phyloP scores from a whole-genome alignment of 257 asterid genomes.

The Solanum appendiculatum region DNA sequence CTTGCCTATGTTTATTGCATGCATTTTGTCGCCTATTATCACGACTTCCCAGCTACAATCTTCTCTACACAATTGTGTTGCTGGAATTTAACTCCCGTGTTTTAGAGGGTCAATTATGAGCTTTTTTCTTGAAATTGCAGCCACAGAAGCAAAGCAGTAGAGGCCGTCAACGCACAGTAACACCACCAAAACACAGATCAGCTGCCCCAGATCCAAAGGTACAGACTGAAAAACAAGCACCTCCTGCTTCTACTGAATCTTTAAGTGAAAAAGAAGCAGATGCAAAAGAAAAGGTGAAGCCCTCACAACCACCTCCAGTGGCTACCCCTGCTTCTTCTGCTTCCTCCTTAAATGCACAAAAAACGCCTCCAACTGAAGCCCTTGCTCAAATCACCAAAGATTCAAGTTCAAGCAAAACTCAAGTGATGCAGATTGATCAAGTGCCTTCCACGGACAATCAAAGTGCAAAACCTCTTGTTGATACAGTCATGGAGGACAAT shows the following conservation, averaged over 20 bases:
- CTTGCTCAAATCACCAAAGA: constrained; percentile 21
- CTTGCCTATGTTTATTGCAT: background rate
- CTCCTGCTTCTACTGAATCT: constrained; percentile 26
- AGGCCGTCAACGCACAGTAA: constrained; percentile 18
- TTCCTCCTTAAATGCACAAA: constrained; percentile 31
- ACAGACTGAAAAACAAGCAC: constrained; percentile 29
- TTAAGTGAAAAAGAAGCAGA: constrained; percentile 40
- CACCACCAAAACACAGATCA: constrained; percentile 24
- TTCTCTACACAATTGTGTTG: background rate
- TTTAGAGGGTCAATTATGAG: background rate
- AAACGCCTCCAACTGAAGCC: constrained; percentile 20
- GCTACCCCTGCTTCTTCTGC: constrained; percentile 26
- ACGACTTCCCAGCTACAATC: background rate
- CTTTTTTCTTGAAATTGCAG: background rate
- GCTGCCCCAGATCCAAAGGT: constrained; percentile 13
- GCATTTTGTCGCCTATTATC: background rate
- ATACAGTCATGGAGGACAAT: background rate
- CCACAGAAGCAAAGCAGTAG: constrained; percentile 20
- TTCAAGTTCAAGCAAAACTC: background rate
- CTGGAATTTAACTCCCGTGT: background rate
- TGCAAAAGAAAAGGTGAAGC: constrained; percentile 23
- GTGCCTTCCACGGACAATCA: background rate
- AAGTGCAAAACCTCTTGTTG: background rate
- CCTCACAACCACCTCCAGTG: constrained; percentile 23
- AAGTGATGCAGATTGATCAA: background rate